Base-by-base conservation (phyloP, 2,329 filamentous ascomycete genomes). In the Aureobasidium sp. region DNA sequence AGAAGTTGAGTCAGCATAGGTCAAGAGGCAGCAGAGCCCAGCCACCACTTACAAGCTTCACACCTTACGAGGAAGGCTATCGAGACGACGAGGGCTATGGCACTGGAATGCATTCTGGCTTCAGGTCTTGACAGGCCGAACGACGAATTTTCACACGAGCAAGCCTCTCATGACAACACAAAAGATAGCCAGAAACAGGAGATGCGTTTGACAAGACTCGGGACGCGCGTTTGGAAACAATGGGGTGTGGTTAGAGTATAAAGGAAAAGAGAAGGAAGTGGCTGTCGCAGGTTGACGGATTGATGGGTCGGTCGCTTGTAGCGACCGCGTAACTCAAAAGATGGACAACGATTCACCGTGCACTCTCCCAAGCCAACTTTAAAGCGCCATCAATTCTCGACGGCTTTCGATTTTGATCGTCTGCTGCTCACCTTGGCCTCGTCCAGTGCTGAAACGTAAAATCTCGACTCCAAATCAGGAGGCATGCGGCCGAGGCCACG, bases 21-120 rank as follows among this genome's bases (percentile, higher is more conserved):
- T 6, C 31, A 27, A 24, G 19, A 48, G 19, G 15, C 5, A 48
- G 11, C 40, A 39, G 15, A 37, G 14, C 9, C 14, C 42, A 48
- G 27, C 39, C 53, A 33, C 40, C 29, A 61, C 59, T 53, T 37
- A 61, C 59, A 61, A 35, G 48, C 48, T 61, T 61, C 47, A 39
- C 59, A 61, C 35, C 42, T 52, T 27, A 54, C 59, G 39, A 60
- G 47, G 15, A 45, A 53, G 37, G 48, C 33, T 37, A 37, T 44
- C 14, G 37, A 24, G n/a, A 61, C 33, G 12, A 37, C 29, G n/a
- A 58, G 17, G 22, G 15, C 17, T n/a, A 58, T 44, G 39, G 42
- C 29, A 29, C 15, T n/a, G 33, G 22, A n/a, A 58, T 12, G n/a
- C 54, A 58, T 58, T 22, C 7, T 48, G 54, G 31, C 42, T 48